Percentiles rank a stretch among this genome's conserved stretches.
Evolutionary conservation across 2,329 filamentous ascomycete species (phyloP).

Genomic region (Fusarium mundagurra): DNA sequence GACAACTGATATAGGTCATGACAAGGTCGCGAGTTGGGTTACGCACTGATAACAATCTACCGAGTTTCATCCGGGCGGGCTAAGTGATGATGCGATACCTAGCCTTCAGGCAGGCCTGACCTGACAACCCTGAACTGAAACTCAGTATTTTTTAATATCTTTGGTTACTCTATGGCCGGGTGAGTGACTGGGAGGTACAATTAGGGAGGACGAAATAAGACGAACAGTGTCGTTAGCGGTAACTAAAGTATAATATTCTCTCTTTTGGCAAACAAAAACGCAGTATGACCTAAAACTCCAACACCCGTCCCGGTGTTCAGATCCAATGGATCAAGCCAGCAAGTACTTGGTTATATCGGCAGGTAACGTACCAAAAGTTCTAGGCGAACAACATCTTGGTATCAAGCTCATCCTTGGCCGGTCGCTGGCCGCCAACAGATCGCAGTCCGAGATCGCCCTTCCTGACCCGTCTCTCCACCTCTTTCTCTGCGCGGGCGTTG

Average conservation of each 20-base stretch:
- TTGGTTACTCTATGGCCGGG: not conserved
- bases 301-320: conserved; percentile 37
- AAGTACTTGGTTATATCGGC: conserved; percentile 28
- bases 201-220: conserved; percentile 1
- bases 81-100: conserved; percentile 39
- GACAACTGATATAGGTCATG: conserved; percentile 24
- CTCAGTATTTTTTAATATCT: not conserved
- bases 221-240: not conserved
- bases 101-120: conserved; percentile 4
- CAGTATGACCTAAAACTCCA: conserved; percentile 43
- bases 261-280: conserved; percentile 37
- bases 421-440: conserved; percentile 70
- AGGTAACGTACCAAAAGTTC: conserved; percentile 40
- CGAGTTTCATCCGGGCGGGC: conserved; percentile 40
- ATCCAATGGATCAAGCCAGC: conserved; percentile 40
- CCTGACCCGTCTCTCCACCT: conserved; percentile 77
- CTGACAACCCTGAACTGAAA: not conserved
- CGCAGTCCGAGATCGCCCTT: conserved; percentile 80
- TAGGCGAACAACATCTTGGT: conserved; percentile 80
- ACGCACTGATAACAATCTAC: conserved; percentile 32
- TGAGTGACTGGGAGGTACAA: not conserved
- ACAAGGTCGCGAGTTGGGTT: conserved; percentile 14
- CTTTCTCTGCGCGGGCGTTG: conserved; percentile 78
- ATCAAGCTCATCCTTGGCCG: conserved; percentile 76
- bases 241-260: conserved; percentile 12